These are phyloP conservation scores for Teratosphaeria pseudoeucalypti DNA, from an alignment of 2,329 filamentous ascomycete species.

Conservation along the genomic window DNA sequence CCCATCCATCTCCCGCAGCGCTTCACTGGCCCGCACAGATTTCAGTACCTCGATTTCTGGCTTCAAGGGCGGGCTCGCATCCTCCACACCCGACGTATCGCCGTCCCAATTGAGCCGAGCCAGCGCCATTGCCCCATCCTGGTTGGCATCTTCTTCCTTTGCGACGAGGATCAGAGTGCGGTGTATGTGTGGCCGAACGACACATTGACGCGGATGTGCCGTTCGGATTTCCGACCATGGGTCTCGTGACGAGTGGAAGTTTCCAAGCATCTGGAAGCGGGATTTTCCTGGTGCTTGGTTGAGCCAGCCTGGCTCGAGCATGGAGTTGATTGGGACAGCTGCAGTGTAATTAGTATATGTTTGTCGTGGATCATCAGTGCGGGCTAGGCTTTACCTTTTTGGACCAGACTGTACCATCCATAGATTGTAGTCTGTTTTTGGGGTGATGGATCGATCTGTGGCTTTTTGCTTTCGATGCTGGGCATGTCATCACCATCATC, in stretches of 20 bases:
- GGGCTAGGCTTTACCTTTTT: not conserved
- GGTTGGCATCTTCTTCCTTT: not conserved
- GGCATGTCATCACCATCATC: not conserved
- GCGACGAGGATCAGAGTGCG: not conserved
- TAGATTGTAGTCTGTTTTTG: not conserved
- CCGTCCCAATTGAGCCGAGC: not conserved
- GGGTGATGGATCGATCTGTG: not conserved
- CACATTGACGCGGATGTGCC: not conserved
- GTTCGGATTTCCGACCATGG: not conserved
- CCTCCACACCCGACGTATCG: not conserved
- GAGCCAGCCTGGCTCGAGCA: not conserved
- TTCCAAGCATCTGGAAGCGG: not conserved
- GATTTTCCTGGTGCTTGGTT: not conserved
- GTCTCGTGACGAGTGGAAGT: not conserved
- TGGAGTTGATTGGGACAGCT: not conserved
- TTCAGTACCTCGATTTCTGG: not conserved
- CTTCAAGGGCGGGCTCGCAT: not conserved
- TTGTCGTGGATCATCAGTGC: not conserved
- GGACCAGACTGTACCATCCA: constrained; percentile 1
- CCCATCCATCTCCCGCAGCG: not conserved
- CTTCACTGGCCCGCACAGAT: not conserved
- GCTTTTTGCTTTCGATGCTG: not conserved
- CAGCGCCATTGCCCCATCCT: not conserved
- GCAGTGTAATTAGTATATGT: not conserved
- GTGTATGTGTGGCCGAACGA: not conserved